A percentile compares a stretch with the other conserved stretches of the same genome.
These are phyloP conservation scores for Ophiorrhiza pumila DNA, from an alignment of 257 asterid genomes.

Conservation along the genomic window DNA sequence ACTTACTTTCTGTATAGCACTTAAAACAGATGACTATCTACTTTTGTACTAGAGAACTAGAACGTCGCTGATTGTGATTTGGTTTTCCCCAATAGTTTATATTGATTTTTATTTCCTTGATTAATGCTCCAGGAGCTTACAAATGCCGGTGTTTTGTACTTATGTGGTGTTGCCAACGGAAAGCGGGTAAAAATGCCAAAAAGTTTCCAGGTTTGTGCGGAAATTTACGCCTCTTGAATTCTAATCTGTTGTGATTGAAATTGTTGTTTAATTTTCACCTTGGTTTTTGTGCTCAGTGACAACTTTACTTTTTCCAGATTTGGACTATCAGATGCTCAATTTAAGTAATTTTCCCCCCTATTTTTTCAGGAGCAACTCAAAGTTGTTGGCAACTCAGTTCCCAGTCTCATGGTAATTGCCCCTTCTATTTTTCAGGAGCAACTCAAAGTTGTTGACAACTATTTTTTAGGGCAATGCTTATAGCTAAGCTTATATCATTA, in stretches of 20 bases:
- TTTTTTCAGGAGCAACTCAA: constrained; percentile 53
- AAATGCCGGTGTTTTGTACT: constrained; percentile 73
- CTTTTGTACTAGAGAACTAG: neutral
- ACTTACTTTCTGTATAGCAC: neutral
- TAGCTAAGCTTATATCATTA: neutral
- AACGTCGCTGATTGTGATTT: neutral
- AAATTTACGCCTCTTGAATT: neutral
- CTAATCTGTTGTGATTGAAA: neutral
- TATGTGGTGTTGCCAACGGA: constrained; percentile 54
- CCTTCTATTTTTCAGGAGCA: constrained; percentile 41
- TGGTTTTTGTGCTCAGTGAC: neutral
- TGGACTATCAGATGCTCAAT: neutral
- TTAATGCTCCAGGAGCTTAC: constrained; percentile 52
- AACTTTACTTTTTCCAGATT: neutral
- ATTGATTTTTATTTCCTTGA: constrained; percentile 9
- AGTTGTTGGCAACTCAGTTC: constrained; percentile 37
- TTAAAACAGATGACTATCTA: neutral
- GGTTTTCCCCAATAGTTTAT: neutral
- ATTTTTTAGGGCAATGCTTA: neutral
- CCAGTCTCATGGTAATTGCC: constrained; percentile 43
- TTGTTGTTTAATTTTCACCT: neutral
- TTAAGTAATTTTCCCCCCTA: neutral
- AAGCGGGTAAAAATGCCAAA: constrained; percentile 58
- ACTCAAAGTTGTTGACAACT: constrained; percentile 28
- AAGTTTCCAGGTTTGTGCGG: constrained; percentile 51